phyloP scores from a whole-genome alignment of 148 eudicot genomes.

The Camellia granthamiana region DNA sequence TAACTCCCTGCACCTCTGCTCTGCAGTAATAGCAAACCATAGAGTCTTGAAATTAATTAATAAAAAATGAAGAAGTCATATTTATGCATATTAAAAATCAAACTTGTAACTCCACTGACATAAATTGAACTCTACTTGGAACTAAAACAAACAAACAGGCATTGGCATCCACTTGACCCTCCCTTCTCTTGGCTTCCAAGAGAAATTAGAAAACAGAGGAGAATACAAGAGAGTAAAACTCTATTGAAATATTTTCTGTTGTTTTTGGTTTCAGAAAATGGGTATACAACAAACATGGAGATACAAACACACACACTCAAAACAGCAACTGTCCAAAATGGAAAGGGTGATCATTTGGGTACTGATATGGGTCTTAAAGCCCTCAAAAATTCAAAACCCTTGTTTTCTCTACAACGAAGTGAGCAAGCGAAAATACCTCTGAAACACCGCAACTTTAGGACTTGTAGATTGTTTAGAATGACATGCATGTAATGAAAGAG shows the following conservation, averaged over 20 bases:
- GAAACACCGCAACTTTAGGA: neutral
- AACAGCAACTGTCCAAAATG: neutral
- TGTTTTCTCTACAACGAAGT: neutral
- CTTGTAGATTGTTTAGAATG: neutral
- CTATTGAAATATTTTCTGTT: neutral
- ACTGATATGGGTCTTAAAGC: neutral
- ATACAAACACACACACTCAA: neutral
- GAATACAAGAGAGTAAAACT: neutral
- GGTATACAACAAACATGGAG: no score
- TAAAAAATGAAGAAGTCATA: neutral
- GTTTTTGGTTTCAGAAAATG: neutral
- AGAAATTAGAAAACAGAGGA: neutral
- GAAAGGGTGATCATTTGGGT: neutral
- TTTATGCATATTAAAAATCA: neutral
- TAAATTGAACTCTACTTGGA: neutral
- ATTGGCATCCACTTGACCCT: neutral
- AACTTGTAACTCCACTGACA: neutral
- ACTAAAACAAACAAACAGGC: neutral
- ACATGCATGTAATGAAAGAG: neutral
- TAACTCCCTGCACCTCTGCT: neutral
- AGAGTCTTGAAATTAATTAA: neutral
- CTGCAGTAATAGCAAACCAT: neutral
- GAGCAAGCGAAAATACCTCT: neutral
- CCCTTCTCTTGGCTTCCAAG: constrained; percentile 1
- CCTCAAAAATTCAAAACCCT: neutral